phyloP scores from a whole-genome alignment of 371 early-diverging fungal species.

The Blakeslea trispora region DNA sequence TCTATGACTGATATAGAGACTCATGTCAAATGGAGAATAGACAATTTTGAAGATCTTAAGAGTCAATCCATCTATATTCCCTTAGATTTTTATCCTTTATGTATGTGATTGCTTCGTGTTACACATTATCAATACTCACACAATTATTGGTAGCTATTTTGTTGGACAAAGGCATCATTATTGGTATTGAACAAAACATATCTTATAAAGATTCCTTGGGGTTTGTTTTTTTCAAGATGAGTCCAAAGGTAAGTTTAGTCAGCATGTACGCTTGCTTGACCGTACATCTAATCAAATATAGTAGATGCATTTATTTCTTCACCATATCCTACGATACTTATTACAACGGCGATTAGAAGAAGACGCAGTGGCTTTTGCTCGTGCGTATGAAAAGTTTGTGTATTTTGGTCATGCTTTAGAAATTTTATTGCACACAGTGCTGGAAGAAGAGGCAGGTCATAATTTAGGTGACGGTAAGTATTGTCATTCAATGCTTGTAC shows the following conservation, averaged over 20 bases:
- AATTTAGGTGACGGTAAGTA: constrained; percentile 35
- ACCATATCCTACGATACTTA: constrained; percentile 67
- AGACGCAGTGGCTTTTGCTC: constrained; percentile 68
- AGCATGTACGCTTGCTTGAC: neutral
- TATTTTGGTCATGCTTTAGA: constrained; percentile 88
- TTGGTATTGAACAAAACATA: constrained; percentile 78
- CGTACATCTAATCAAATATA: neutral
- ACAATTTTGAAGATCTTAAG: constrained; percentile 29
- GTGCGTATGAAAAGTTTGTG: constrained; percentile 63
- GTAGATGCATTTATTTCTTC: constrained; percentile 82
- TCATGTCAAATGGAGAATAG: constrained; percentile 43
- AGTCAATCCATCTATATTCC: constrained; percentile 54
- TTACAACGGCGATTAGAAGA: constrained; percentile 53
- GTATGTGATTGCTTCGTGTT: constrained; percentile 41
- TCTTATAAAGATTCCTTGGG: constrained; percentile 57
- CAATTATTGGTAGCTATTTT: constrained; percentile 60
- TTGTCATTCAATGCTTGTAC: neutral
- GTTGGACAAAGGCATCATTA: constrained; percentile 72
- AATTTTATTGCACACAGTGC: constrained; percentile 78
- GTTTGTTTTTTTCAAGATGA: constrained; percentile 65
- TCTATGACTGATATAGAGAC: constrained; percentile 30
- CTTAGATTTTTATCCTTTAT: constrained; percentile 81
- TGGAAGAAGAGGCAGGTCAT: constrained; percentile 75
- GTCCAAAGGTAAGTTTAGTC: constrained; percentile 59
- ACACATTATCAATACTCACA: neutral